These are phyloP conservation scores for Apophysomyces elegans DNA, from an alignment of 371 early-diverging fungal genomes.

Conservation along the genomic window DNA sequence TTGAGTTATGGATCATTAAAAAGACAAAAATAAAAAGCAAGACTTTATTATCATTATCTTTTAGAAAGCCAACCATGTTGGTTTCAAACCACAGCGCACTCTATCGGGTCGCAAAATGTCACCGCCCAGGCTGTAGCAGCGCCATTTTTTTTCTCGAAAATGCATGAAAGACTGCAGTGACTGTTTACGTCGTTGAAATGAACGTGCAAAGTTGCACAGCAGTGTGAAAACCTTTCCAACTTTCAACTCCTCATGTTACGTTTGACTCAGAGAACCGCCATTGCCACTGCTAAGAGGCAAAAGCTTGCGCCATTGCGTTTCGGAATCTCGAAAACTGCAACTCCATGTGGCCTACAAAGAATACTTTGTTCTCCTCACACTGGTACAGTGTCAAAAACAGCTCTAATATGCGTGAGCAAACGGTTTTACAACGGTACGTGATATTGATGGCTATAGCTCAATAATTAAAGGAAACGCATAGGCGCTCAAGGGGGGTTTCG, in stretches of 20 bases:
- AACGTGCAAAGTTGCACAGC: too few relatives aligned
- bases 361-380: not conserved
- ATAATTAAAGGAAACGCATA: not conserved
- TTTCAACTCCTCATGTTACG: not conserved
- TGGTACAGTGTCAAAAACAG: not conserved
- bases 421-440: slow-evolving; percentile 16
- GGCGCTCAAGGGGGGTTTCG: slow-evolving; percentile 37
- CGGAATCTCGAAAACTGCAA: not conserved
- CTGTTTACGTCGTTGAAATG: not conserved
- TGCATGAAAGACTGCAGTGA: too few relatives aligned
- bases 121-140: too few relatives aligned
- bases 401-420: slow-evolving; percentile 1
- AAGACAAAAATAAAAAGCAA: too few relatives aligned
- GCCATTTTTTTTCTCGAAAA: too few relatives aligned
- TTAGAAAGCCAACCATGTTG: too few relatives aligned
- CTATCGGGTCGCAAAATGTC: too few relatives aligned
- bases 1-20: too few relatives aligned
- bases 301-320: slow-evolving; percentile 1
- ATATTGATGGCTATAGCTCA: not conserved
- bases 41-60: too few relatives aligned
- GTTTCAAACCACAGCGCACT: too few relatives aligned
- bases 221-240: too few relatives aligned
- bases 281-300: slow-evolving; percentile 3
- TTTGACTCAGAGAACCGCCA: not conserved
- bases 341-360: not conserved